Evolutionary conservation across 2,329 filamentous ascomycete species (phyloP).

Genomic region (Colletotrichum abscissum): DNA sequence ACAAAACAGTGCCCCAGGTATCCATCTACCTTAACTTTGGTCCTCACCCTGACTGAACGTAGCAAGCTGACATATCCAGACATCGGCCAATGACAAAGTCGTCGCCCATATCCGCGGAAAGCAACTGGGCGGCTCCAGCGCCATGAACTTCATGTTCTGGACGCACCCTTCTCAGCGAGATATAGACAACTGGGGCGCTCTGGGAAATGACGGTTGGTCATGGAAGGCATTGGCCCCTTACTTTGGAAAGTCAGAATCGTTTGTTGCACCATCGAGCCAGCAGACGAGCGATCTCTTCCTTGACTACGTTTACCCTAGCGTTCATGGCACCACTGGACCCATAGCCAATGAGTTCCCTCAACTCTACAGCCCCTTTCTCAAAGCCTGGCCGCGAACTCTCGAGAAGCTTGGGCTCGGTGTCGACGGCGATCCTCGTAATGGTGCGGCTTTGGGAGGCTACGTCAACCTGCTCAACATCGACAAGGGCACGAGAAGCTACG

Average conservation of each 20-base stretch:
- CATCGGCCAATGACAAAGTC: conserved; percentile 16
- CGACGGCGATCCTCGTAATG: conserved; percentile 37
- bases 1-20: conserved; percentile 39
- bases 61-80: not conserved
- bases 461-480: conserved; percentile 39
- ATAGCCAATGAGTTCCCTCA: conserved; percentile 20
- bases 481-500: conserved; percentile 39
- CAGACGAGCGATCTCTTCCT: conserved; percentile 7
- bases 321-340: conserved; percentile 14
- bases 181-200: conserved; percentile 66
- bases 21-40: not conserved
- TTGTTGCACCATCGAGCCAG: conserved; percentile 5
- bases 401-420: conserved; percentile 33
- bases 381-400: conserved; percentile 23
- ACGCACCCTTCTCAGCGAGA: conserved; percentile 58
- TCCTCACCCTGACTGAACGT: no score
- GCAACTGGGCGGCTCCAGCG: conserved; percentile 69
- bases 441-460: conserved; percentile 33
- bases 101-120: conserved; percentile 35
- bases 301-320: conserved; percentile 2
- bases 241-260: conserved; percentile 13
- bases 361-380: conserved; percentile 7
- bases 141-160: conserved; percentile 69
- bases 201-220: conserved; percentile 70
- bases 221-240: conserved; percentile 54